phyloP scores from a whole-genome alignment of 768 basidiomycete species.

The Pisolithus tinctorius region DNA sequence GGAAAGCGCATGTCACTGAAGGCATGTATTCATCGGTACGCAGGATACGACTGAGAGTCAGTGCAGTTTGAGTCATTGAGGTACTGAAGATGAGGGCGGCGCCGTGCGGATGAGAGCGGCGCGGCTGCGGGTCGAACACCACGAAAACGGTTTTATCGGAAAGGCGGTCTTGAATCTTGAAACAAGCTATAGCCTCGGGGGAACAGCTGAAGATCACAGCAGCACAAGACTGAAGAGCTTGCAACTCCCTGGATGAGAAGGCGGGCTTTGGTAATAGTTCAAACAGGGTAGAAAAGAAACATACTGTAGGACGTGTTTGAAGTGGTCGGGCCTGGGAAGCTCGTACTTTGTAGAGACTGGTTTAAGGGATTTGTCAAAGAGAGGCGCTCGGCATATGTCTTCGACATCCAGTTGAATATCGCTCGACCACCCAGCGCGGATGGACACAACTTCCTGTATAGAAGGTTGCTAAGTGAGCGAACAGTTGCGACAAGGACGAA shows the following conservation, averaged over 20 bases:
- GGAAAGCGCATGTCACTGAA: constrained; percentile 43
- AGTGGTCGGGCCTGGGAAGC: constrained; percentile 31
- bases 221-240: constrained; percentile 14
- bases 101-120: constrained; percentile 51
- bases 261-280: not conserved
- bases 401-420: constrained; percentile 51
- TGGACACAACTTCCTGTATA: constrained; percentile 46
- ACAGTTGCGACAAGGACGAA: not conserved
- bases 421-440: constrained; percentile 51
- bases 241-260: constrained; percentile 19
- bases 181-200: constrained; percentile 58
- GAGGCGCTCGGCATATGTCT: constrained; percentile 40
- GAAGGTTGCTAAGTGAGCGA: not conserved
- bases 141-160: constrained; percentile 36
- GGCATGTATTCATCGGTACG: constrained; percentile 38
- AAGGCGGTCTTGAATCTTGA: constrained; percentile 25
- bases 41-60: constrained; percentile 41
- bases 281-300: constrained; percentile 1
- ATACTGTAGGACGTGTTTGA: constrained; percentile 25
- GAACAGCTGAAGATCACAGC: constrained; percentile 59
- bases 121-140: constrained; percentile 63
- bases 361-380: constrained; percentile 39
- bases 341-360: constrained; percentile 31
- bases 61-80: constrained; percentile 37
- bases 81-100: constrained; percentile 52